These are phyloP conservation scores for Eimeria sp. DNA, from an alignment of 169 alveolate genomes.

Conservation along the genomic window DNA sequence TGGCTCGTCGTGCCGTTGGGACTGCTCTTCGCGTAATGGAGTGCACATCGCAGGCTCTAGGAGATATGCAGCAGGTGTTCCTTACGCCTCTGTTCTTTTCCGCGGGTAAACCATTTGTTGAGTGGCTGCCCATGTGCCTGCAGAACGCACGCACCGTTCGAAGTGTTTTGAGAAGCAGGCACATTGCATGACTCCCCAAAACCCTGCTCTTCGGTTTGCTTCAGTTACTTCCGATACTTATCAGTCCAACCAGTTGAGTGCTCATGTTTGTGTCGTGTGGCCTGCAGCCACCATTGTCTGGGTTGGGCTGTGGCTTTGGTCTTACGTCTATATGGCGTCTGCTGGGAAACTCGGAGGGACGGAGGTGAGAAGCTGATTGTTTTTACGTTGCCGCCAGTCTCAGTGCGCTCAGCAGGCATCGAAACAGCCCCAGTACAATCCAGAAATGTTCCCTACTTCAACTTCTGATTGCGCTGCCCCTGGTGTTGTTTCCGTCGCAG, in stretches of 20 bases:
- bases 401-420: background rate
- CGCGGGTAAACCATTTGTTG: constrained; percentile 27
- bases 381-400: background rate
- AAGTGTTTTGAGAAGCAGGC: background rate
- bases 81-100: constrained; percentile 74
- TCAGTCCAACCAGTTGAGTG: background rate
- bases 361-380: background rate
- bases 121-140: background rate
- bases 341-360: constrained; percentile 72
- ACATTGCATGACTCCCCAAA: background rate
- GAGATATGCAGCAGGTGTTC: constrained; percentile 77
- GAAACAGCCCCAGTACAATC: background rate
- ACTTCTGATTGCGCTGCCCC: background rate
- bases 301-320: constrained; percentile 72
- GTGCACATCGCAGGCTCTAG: constrained; percentile 71
- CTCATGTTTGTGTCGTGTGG: background rate
- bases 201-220: background rate
- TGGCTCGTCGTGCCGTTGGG: constrained; percentile 66
- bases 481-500: background rate
- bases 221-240: background rate
- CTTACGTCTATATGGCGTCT: constrained; percentile 69
- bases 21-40: constrained; percentile 76
- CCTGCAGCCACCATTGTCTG: constrained; percentile 65
- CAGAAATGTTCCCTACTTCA: background rate
- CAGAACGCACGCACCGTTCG: background rate